Percentiles rank a stretch among this genome's conserved stretches.
These are phyloP conservation scores for Blastosporella zonata DNA, from an alignment of 1,284 basidiomycete genomes.

Conservation along the genomic window DNA sequence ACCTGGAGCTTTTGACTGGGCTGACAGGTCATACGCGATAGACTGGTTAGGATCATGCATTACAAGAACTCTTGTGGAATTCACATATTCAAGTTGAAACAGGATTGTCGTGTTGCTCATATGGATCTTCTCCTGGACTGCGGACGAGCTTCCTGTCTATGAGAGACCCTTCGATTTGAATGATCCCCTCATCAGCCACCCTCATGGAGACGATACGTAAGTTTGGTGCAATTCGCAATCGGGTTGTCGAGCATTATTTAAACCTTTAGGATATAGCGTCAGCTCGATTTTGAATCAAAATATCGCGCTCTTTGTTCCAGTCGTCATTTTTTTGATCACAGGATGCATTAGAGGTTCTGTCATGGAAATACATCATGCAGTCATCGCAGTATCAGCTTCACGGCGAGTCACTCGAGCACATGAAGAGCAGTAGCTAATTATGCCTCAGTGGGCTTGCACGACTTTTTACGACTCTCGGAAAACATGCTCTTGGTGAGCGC, in stretches of 20 bases:
- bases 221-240: constrained; percentile 9
- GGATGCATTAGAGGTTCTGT: constrained; percentile 43
- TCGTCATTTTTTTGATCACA: constrained; percentile 32
- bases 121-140: constrained; percentile 41
- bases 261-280: constrained; percentile 35
- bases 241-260: not conserved
- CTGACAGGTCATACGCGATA: constrained; percentile 36
- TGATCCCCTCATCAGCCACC: constrained; percentile 53
- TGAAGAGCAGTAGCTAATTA: not conserved
- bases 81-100: not conserved
- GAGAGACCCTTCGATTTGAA: constrained; percentile 50
- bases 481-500: constrained; percentile 54
- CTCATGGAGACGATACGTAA: constrained; percentile 50
- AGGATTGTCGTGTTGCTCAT: constrained; percentile 46
- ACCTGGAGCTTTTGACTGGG: constrained; percentile 45
- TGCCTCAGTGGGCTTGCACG: constrained; percentile 41
- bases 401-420: constrained; percentile 34
- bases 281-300: constrained; percentile 43
- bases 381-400: constrained; percentile 46
- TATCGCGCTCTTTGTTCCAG: constrained; percentile 45
- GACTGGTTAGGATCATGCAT: constrained; percentile 35
- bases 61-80: not conserved
- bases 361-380: constrained; percentile 54
- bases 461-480: constrained; percentile 53
- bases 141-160: constrained; percentile 43